Base-by-base conservation (phyloP, 495 filamentous ascomycete genomes). In the Daldinia grandis region DNA sequence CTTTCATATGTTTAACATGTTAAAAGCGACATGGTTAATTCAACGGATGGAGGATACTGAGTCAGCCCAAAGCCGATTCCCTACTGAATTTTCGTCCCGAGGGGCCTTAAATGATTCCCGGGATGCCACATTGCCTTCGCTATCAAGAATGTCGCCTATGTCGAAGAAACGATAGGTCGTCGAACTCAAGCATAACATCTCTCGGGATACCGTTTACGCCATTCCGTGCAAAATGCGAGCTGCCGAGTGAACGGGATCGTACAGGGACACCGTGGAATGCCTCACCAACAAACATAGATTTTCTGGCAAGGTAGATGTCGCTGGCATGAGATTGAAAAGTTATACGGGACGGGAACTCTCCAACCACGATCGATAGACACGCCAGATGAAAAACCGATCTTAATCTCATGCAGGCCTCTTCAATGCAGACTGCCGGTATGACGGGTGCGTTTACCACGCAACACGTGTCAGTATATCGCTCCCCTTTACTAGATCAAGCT, bases 361-460 rank as follows among this genome's bases (percentile, higher is more conserved):
- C 47, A 10, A 30, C 21, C 31, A 28, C 47, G 69, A 64, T 57
- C 27, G 33, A 47, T 40, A 35, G 31, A 44, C 24, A 27, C 62
- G 28, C 56, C 70, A 62, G 65, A 62, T 65, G n/a, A 4, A 58
- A 53, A 62, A n/a, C 57, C 57, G 70, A 73, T 73, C 69, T 65
- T 69, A 53, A 73, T 73, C 27, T 53, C 40, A 30, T 58, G 56
- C 61, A 47, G 53, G 42, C 28, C 2, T 27, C 28, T 42, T 19
- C 37, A 50, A 27, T 50, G 37, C 35, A 19, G 38, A 54, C 27
- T 30, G 27, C 9, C 50, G 40, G 40, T 33, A 42, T 54, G 50
- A 19, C 25, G 63, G 27, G 28, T 21, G 50, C 33, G 2, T 57
- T 51, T 42, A 44, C 21, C 30, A 49, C 40, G n/a, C 17, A 44